Conservation (phyloP, 1,284 basidiomycete species). For the Pseudozyma sp. region DNA sequence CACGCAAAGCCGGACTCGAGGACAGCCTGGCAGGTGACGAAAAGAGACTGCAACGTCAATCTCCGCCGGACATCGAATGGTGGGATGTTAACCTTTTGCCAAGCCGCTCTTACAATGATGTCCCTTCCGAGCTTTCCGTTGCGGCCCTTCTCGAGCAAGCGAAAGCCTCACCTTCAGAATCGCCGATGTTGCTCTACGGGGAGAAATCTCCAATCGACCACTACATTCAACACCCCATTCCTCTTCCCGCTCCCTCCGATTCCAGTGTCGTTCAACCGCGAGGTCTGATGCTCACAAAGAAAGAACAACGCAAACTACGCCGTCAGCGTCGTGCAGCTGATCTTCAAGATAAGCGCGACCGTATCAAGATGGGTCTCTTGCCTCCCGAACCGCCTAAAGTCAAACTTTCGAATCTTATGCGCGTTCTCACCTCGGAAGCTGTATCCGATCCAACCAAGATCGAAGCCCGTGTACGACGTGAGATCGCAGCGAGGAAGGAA, state of each 20-base stretch:
- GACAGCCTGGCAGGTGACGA: conserved; percentile 87
- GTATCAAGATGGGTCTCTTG: conserved; percentile 93
- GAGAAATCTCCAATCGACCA: conserved; percentile 83
- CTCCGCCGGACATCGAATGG: conserved; percentile 93
- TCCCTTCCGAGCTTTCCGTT: conserved; percentile 69
- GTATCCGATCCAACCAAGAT: conserved; percentile 97
- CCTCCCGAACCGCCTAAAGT: conserved; percentile 97
- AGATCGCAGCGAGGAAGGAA: conserved; percentile 89
- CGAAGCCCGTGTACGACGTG: conserved; percentile 90
- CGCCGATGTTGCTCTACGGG: conserved; percentile 33
- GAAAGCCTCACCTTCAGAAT: conserved; percentile 12
- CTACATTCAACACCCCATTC: conserved; percentile 96
- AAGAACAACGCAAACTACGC: conserved; percentile 97
- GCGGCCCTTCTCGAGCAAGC: conserved; percentile 74
- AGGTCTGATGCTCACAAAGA: conserved; percentile 66
- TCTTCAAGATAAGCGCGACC: conserved; percentile 92
- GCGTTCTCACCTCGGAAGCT: conserved; percentile 94
- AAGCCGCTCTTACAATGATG: conserved; percentile 81
- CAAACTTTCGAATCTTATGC: conserved; percentile 95
- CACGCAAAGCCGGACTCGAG: conserved; percentile 90
- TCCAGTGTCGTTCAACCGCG: conserved; percentile 78
- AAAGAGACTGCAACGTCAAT: conserved; percentile 80
- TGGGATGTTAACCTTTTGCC: conserved; percentile 93
- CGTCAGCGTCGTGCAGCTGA: conserved; percentile 88
- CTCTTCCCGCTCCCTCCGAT: conserved; percentile 89